Conservation (phyloP, 495 filamentous ascomycete species). For the Penicillium lividum region DNA sequence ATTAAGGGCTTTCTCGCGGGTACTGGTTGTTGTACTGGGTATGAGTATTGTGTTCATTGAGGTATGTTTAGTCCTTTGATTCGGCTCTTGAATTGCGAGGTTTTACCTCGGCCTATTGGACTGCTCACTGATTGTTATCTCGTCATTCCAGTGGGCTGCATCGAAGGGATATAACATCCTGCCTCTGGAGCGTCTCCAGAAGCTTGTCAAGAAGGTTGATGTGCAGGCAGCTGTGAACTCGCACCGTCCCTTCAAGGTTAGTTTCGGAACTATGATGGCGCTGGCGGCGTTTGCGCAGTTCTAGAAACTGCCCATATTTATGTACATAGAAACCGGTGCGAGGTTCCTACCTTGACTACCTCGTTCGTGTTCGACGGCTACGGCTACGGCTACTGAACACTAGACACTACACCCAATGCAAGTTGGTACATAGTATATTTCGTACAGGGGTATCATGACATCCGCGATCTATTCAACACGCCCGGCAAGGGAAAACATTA, state of each 20-base stretch:
- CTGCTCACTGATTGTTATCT: not conserved
- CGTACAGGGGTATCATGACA: conserved; percentile 41
- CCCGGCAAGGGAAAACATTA: conserved; percentile 10
- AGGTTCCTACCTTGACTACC: not conserved
- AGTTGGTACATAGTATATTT: conserved; percentile 18
- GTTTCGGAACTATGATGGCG: conserved; percentile 74
- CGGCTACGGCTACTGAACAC: not conserved
- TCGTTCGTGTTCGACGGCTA: not conserved
- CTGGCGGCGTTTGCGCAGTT: conserved; percentile 70
- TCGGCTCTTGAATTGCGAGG: not conserved
- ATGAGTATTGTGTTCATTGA: conserved; percentile 69
- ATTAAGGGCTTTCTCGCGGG: conserved; percentile 72
- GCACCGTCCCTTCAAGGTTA: conserved; percentile 75
- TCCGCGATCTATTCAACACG: conserved; percentile 20
- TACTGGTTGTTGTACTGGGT: conserved; percentile 70
- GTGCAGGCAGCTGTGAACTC: conserved; percentile 61
- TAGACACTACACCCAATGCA: conserved; percentile 2
- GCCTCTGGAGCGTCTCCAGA: conserved; percentile 58
- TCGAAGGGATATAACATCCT: conserved; percentile 74
- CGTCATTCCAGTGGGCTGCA: conserved; percentile 59
- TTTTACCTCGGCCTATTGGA: not conserved
- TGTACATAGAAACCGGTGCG: conserved; percentile 21
- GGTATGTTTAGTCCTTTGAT: conserved; percentile 46
- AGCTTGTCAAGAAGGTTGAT: conserved; percentile 58
- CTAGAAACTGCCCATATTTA: conserved; percentile 16